Base-by-base conservation (phyloP, 2,329 filamentous ascomycete genomes). In the Penicillium crustosum region DNA sequence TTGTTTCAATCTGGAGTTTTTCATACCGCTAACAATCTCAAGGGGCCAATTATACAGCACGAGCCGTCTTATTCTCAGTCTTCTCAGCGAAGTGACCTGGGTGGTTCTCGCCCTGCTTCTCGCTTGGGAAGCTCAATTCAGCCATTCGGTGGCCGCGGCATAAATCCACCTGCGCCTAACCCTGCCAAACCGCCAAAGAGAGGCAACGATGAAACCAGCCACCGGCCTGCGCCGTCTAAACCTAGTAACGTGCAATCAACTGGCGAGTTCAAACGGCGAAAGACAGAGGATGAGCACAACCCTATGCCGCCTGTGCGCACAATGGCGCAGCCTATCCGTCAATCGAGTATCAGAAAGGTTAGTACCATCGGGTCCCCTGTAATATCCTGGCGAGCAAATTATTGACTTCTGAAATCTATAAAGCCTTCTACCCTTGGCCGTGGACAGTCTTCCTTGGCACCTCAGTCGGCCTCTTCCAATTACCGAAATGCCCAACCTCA, bases 291-390 rank as follows among this genome's bases (percentile, higher is more conserved):
- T 60, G 86, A 90, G 61, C 83, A 88, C 55, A 85, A 87, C 54
- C 77, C 81, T 43, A 82, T 85, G 68, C 81, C 85, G 56, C 82
- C 84, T 41, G 81, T 85, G 45, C 82, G 85, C 54, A 85, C 93
- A 66, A 94, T 93, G 78, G 90, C 89, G 15, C 90, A 91, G 52
- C 91, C 92, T 6, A 91, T 95, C 65, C 86, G 93, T 58, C 91
- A 92, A 60, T 95, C 91, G 2, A 87, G 83, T 49, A 82, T 86
- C 69, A 82, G 83, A 67, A 93, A 91, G 83, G 87, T 90, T 77
- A 76, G 79, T 59, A 21, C 51, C 36, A 23, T 13, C 4, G 38
- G 5, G 7, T 42, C 17, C n/a, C 17, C 19, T 25, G 17, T 21
- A 47, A 12, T 31, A 3, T 41, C 5, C 53, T 8, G 36, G 23